Conservation (phyloP, 257 asterid genomes). For the Solanum peruvianum region DNA sequence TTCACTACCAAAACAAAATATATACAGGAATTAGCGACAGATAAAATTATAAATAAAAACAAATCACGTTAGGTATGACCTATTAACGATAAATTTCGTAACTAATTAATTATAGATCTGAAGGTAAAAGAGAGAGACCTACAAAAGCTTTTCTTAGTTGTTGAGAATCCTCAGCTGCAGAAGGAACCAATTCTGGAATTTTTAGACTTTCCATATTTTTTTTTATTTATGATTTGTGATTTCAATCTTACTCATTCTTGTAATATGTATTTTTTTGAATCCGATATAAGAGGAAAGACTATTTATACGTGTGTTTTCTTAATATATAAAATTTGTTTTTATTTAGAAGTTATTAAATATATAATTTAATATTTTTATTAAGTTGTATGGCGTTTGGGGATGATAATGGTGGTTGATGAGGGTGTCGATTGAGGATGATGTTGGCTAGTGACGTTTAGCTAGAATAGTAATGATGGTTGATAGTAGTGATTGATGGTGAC, state of each 20-base stretch:
- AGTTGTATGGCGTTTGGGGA: neutral
- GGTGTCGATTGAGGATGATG: neutral
- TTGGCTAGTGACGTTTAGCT: neutral
- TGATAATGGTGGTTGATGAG: neutral
- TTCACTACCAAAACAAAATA: neutral
- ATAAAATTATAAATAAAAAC: neutral
- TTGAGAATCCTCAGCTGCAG: conserved; percentile 56
- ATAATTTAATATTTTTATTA: neutral
- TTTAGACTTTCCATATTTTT: conserved; percentile 50
- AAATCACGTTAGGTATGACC: neutral
- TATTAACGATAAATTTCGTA: neutral
- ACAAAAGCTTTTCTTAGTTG: conserved; percentile 67
- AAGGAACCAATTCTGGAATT: conserved; percentile 57
- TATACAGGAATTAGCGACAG: neutral
- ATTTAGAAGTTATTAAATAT: neutral
- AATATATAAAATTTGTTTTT: neutral
- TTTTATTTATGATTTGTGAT: neutral
- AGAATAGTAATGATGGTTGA: neutral
- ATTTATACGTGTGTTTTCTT: neutral
- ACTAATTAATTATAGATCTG: neutral
- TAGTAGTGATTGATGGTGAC: neutral
- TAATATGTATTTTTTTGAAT: neutral
- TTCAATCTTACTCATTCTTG: neutral
- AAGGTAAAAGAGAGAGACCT: conserved; percentile 22
- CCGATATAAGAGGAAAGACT: neutral